Percentiles rank a stretch among this genome's conserved stretches.
Evolutionary conservation across 257 asterid genomes (phyloP).

Genomic region (Fraxinus anomala): DNA sequence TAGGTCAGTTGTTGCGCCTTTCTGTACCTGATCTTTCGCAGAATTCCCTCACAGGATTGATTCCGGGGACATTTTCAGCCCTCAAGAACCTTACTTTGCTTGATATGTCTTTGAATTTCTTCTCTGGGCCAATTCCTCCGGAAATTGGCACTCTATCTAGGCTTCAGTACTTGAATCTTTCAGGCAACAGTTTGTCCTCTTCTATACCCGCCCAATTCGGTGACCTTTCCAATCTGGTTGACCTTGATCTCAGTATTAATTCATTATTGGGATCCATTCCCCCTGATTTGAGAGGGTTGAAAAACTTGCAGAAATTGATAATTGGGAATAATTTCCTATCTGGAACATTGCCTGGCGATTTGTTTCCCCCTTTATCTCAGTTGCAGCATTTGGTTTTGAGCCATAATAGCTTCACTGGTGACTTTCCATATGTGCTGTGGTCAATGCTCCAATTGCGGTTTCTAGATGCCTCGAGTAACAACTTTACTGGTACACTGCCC

Average conservation of each 20-base stretch:
- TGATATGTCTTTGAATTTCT: conserved; percentile 64
- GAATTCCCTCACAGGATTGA: conserved; percentile 59
- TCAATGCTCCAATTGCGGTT: conserved; percentile 59
- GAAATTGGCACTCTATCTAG: conserved; percentile 58
- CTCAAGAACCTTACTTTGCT: conserved; percentile 64
- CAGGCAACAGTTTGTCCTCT: conserved; percentile 72
- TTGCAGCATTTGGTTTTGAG: conserved; percentile 58
- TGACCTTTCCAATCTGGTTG: conserved; percentile 61
- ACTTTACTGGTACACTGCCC: conserved; percentile 71
- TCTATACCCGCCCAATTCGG: conserved; percentile 77
- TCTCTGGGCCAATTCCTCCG: conserved; percentile 65
- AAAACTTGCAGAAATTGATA: conserved; percentile 54
- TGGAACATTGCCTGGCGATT: conserved; percentile 55
- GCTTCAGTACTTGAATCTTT: conserved; percentile 65
- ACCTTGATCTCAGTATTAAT: conserved; percentile 82
- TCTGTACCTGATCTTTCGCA: conserved; percentile 70
- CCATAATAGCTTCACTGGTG: conserved; percentile 51
- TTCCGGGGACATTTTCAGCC: conserved; percentile 42
- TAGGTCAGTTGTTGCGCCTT: conserved; percentile 57
- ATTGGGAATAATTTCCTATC: conserved; percentile 57
- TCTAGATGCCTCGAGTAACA: conserved; percentile 75
- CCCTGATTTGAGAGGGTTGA: conserved; percentile 52
- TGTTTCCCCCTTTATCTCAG: conserved; percentile 50
- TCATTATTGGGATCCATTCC: conserved; percentile 59
- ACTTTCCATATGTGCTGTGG: conserved; percentile 63